phyloP scores from a whole-genome alignment of 441 rosid species.

The Adansonia gregorii region DNA sequence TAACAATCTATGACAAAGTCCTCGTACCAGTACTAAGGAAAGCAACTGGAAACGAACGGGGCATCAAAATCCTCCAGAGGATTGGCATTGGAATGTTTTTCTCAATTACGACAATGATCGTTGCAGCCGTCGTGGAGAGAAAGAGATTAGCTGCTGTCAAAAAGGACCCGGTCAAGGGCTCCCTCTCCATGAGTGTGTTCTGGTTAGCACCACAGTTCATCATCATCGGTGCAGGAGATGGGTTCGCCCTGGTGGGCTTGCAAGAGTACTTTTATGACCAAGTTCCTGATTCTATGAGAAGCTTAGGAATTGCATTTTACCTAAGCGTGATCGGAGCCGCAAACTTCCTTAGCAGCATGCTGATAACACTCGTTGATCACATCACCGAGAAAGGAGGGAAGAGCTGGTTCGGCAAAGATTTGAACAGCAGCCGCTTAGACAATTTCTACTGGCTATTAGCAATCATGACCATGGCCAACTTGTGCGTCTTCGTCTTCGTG shows the following conservation, averaged over 20 bases:
- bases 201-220: conserved; percentile 80
- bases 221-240: conserved; percentile 66
- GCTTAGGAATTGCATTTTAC: conserved; percentile 80
- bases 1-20: conserved; percentile 67
- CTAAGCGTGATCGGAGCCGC: conserved; percentile 77
- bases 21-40: conserved; percentile 59
- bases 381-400: conserved; percentile 50
- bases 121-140: conserved; percentile 72
- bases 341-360: conserved; percentile 66
- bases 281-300: conserved; percentile 87
- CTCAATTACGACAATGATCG: conserved; percentile 63
- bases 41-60: conserved; percentile 67
- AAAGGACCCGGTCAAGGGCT: conserved; percentile 41
- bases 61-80: conserved; percentile 80
- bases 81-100: conserved; percentile 88
- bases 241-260: conserved; percentile 74
- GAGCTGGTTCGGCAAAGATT: conserved; percentile 85
- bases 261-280: conserved; percentile 87
- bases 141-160: conserved; percentile 49
- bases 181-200: conserved; percentile 64
- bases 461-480: conserved; percentile 48
- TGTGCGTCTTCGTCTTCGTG: conserved; percentile 56
- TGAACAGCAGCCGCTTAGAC: conserved; percentile 79
- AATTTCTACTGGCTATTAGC: conserved; percentile 79
- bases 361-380: conserved; percentile 66